Evolutionary conservation across 129 eudicot genomes (phyloP).

Genomic region (Saposhnikovia divaricata): DNA sequence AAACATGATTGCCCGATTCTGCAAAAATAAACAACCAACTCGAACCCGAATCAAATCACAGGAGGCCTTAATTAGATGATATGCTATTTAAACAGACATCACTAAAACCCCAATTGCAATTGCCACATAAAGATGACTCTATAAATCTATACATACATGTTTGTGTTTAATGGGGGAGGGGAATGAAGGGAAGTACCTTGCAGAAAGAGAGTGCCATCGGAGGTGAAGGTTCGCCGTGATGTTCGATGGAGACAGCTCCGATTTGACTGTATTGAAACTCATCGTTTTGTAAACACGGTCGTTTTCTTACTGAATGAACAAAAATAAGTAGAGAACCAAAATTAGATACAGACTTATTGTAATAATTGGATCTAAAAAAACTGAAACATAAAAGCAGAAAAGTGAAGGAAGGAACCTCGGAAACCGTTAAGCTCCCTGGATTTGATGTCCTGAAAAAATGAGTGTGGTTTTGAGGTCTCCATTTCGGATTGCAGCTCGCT

Average conservation of each 20-base stretch:
- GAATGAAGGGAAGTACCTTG: slow-evolving; percentile 39
- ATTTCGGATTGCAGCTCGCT: slow-evolving; percentile 18
- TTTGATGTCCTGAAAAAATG: slow-evolving; percentile 47
- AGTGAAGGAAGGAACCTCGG: slow-evolving; percentile 40
- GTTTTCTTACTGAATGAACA: slow-evolving; percentile 43
- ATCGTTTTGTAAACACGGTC: slow-evolving; percentile 39
- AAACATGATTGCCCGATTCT: no score
- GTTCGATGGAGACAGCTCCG: slow-evolving; percentile 46
- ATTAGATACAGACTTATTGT: neutral
- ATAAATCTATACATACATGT: no score
- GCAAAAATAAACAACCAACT: no score
- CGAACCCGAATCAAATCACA: no score
- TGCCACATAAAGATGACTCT: no score
- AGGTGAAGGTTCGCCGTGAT: slow-evolving; percentile 39
- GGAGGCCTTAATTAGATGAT: no score
- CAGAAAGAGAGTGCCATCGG: slow-evolving; percentile 91
- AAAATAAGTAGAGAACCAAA: neutral
- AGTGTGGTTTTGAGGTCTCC: slow-evolving; percentile 34
- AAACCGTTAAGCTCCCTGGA: slow-evolving; percentile 75
- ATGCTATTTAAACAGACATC: no score
- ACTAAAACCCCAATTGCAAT: no score
- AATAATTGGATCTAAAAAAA: neutral
- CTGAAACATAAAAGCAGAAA: neutral
- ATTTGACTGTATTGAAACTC: slow-evolving; percentile 21
- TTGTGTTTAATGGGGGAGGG: no score